Percentiles rank a stretch among this genome's conserved stretches.
These are phyloP conservation scores for Pisolithus tinctorius DNA, from an alignment of 768 basidiomycete genomes.

Conservation along the genomic window DNA sequence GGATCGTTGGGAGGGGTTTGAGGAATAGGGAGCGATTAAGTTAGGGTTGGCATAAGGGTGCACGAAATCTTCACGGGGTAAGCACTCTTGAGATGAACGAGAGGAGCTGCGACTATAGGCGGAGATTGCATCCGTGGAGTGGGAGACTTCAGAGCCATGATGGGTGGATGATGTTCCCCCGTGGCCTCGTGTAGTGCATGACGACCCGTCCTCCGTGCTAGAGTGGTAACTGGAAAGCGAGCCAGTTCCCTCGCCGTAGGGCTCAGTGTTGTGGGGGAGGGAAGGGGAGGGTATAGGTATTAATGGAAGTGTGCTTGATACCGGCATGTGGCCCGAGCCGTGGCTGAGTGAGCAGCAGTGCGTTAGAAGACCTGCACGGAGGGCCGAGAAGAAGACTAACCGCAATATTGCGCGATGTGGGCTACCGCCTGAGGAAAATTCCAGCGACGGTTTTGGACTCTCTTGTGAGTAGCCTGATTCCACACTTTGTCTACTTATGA, in stretches of 20 bases:
- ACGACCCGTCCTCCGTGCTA: slow-evolving; percentile 5
- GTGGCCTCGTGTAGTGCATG: slow-evolving; percentile 7
- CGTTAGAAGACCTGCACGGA: slow-evolving; percentile 1
- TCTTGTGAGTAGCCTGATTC: slow-evolving; percentile 54
- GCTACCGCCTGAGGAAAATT: slow-evolving; percentile 46
- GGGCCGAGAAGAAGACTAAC: slow-evolving; percentile 23
- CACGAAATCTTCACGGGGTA: slow-evolving; percentile 29
- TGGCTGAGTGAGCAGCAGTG: slow-evolving; percentile 48
- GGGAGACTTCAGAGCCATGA: slow-evolving; percentile 1
- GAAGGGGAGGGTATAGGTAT: slow-evolving; percentile 10
- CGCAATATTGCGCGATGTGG: slow-evolving; percentile 55
- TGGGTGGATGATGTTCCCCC: slow-evolving; percentile 1
- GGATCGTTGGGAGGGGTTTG: slow-evolving; percentile 25
- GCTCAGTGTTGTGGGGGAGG: slow-evolving; percentile 38
- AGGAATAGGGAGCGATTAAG: slow-evolving; percentile 37
- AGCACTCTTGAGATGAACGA: slow-evolving; percentile 30
- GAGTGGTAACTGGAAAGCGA: slow-evolving; percentile 5
- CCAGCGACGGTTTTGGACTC: slow-evolving; percentile 51
- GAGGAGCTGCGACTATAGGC: slow-evolving; percentile 10
- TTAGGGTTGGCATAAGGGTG: slow-evolving; percentile 85
- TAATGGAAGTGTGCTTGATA: slow-evolving; percentile 29
- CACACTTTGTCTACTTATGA: slow-evolving; percentile 48
- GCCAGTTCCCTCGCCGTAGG: slow-evolving; percentile 25
- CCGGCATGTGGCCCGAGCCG: slow-evolving; percentile 48
- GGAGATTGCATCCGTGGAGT: slow-evolving; percentile 7